Evolutionary conservation across 164 flowering plant genomes (phyloP).

Genomic region (Cinnamomum micranthum): DNA sequence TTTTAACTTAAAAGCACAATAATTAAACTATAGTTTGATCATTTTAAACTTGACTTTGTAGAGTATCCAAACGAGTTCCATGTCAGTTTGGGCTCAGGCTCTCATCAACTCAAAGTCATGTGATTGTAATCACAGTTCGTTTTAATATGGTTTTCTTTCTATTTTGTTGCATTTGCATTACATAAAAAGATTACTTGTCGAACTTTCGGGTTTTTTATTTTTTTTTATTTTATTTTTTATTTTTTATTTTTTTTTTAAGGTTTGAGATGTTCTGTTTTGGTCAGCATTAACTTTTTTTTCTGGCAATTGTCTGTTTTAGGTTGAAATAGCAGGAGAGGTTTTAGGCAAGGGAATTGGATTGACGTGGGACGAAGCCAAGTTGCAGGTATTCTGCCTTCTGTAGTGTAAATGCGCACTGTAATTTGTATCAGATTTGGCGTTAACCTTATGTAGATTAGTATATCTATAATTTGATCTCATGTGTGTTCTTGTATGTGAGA

Average conservation of each 20-base stretch:
- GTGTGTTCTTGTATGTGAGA: neutral
- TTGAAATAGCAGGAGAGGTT: slow-evolving; percentile 76
- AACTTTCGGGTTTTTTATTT: neutral
- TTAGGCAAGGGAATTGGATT: slow-evolving; percentile 69
- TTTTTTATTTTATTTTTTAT: neutral
- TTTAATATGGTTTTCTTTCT: neutral
- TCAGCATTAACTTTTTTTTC: slow-evolving; percentile 1
- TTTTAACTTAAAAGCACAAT: neutral
- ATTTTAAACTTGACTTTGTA: neutral
- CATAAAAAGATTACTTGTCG: neutral
- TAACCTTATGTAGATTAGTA: neutral
- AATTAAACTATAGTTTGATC: neutral
- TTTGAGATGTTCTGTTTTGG: neutral
- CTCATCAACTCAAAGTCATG: neutral
- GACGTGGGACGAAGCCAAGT: slow-evolving; percentile 86
- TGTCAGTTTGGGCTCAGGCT: neutral
- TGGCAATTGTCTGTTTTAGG: slow-evolving; percentile 35
- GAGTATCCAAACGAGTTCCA: neutral
- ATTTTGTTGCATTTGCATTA: neutral
- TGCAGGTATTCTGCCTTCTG: slow-evolving; percentile 47
- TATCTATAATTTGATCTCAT: neutral
- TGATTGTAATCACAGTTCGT: neutral
- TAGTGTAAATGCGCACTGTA: neutral
- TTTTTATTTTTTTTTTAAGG: too few relatives aligned
- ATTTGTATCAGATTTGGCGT: neutral